A percentile compares a stretch with the other conserved stretches of the same genome.
Conservation (phyloP, 2,329 filamentous ascomycete species). For the Leptographium wingfieldii region DNA sequence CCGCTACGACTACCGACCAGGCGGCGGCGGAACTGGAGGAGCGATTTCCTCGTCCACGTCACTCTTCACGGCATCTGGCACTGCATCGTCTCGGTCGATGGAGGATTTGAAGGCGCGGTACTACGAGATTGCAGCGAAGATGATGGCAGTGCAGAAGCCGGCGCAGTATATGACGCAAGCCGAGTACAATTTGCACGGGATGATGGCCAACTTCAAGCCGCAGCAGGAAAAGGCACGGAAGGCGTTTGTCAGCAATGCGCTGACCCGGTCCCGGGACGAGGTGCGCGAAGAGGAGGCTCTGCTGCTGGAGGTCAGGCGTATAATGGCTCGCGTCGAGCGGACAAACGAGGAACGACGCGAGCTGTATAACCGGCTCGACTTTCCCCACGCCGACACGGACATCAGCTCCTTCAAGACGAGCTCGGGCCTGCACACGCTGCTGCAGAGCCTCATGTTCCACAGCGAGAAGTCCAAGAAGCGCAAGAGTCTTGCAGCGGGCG, state of each 20-base stretch:
- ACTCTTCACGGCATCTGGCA: slow-evolving; percentile 37
- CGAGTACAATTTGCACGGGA: slow-evolving; percentile 73
- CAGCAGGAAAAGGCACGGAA: slow-evolving; percentile 70
- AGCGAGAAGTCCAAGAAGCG: slow-evolving; percentile 86
- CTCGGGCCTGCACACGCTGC: slow-evolving; percentile 62
- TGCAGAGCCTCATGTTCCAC: slow-evolving; percentile 62
- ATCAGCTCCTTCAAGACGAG: slow-evolving; percentile 71
- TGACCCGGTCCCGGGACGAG: slow-evolving; percentile 73
- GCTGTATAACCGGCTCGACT: slow-evolving; percentile 76
- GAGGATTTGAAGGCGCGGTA: slow-evolving; percentile 89
- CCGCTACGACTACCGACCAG: slow-evolving; percentile 64
- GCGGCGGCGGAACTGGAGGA: slow-evolving; percentile 20
- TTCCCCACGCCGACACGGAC: slow-evolving; percentile 57
- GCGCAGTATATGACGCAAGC: slow-evolving; percentile 76
- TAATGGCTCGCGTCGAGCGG: slow-evolving; percentile 71
- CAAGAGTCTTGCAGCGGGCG: slow-evolving; percentile 53
- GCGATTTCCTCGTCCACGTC: slow-evolving; percentile 26
- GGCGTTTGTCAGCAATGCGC: slow-evolving; percentile 66
- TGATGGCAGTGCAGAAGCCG: slow-evolving; percentile 70
- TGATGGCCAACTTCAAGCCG: slow-evolving; percentile 77
- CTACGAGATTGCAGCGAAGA: slow-evolving; percentile 72
- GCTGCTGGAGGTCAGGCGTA: slow-evolving; percentile 81
- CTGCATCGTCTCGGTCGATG: slow-evolving; percentile 45
- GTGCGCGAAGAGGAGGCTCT: slow-evolving; percentile 85
- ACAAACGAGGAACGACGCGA: slow-evolving; percentile 83